These are phyloP conservation scores for Xylaria sp. DNA, from an alignment of 495 filamentous ascomycete genomes.

Conservation along the genomic window DNA sequence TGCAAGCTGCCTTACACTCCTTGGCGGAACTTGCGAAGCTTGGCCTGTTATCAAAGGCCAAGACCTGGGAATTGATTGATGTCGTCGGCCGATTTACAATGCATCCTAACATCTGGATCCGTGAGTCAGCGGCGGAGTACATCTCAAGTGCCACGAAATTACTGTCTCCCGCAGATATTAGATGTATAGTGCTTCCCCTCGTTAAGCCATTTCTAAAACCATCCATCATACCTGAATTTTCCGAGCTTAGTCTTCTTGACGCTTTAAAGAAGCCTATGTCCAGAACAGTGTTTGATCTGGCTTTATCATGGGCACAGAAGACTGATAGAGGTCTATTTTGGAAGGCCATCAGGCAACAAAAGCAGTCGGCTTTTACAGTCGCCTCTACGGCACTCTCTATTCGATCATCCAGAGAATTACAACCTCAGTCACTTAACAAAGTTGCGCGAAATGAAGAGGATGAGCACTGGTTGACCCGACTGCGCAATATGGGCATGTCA, in stretches of 20 bases:
- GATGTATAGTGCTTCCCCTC: conserved; percentile 82
- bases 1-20: conserved; percentile 87
- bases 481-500: conserved; percentile 83
- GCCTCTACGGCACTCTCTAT: conserved; percentile 55
- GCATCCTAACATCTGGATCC: conserved; percentile 95
- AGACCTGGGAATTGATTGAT: conserved; percentile 85
- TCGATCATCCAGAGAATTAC: conserved; percentile 39
- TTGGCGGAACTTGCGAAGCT: conserved; percentile 89
- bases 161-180: conserved; percentile 80
- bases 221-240: conserved; percentile 63
- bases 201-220: conserved; percentile 83
- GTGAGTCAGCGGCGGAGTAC: conserved; percentile 85
- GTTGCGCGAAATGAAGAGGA: conserved; percentile 88
- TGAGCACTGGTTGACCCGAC: conserved; percentile 86
- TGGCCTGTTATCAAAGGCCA: conserved; percentile 83
- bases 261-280: conserved; percentile 84
- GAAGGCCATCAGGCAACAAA: conserved; percentile 66
- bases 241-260: conserved; percentile 78
- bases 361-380: conserved; percentile 70
- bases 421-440: conserved; percentile 49
- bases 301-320: conserved; percentile 84
- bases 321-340: conserved; percentile 83
- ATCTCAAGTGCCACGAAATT: conserved; percentile 77
- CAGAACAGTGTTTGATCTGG: conserved; percentile 80
- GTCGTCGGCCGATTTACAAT: conserved; percentile 82